Percentiles rank a stretch among this genome's conserved stretches.
Conservation (phyloP, 768 basidiomycete species). For the Tubosaeta sp. region DNA sequence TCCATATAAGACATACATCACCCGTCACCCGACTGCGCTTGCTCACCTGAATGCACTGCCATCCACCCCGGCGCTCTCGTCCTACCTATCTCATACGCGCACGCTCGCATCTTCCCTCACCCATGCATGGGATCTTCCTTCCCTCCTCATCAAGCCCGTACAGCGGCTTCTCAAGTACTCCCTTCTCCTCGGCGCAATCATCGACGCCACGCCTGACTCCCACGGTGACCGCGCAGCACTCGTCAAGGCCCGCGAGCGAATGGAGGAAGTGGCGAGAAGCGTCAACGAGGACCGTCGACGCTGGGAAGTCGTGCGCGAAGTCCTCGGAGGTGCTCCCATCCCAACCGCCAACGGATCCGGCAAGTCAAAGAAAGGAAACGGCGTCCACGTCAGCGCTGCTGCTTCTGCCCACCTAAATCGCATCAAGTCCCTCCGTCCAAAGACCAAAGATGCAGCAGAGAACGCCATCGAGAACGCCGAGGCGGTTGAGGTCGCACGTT, state of each 20-base stretch:
- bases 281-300: constrained; percentile 78
- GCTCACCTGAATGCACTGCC: constrained; percentile 54
- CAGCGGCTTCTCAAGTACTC: constrained; percentile 95
- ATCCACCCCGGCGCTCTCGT: constrained; percentile 43
- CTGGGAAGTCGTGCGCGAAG: constrained; percentile 75
- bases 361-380: constrained; percentile 36
- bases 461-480: constrained; percentile 35
- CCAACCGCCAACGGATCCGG: constrained; percentile 37
- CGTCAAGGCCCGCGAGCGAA: constrained; percentile 33
- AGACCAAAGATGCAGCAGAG: constrained; percentile 29
- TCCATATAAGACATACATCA: constrained; percentile 78
- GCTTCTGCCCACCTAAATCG: constrained; percentile 56
- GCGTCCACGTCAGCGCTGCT: constrained; percentile 45
- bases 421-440: constrained; percentile 50
- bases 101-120: constrained; percentile 66
- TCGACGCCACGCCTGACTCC: constrained; percentile 65
- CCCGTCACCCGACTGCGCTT: constrained; percentile 70
- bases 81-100: constrained; percentile 66
- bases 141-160: constrained; percentile 95
- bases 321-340: constrained; percentile 43
- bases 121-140: constrained; percentile 89
- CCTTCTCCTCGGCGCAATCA: constrained; percentile 72
- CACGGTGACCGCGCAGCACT: constrained; percentile 56
- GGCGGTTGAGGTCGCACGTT: constrained; percentile 47
- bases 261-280: constrained; percentile 70